phyloP scores from a whole-genome alignment of 768 basidiomycete genomes.

The Fibroporia radiculosa region DNA sequence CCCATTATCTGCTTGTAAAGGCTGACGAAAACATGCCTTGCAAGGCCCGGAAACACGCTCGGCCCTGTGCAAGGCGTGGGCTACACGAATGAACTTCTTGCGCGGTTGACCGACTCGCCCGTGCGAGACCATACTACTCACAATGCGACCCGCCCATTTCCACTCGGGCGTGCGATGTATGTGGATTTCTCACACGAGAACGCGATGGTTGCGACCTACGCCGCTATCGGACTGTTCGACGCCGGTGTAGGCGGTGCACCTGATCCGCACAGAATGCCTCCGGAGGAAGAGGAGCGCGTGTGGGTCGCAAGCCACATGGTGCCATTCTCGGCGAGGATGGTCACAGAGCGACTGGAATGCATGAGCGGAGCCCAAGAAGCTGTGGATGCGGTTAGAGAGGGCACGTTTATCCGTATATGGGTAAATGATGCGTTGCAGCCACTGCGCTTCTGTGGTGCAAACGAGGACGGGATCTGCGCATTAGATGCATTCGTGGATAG shows the following conservation, averaged over 20 bases:
- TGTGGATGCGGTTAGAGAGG: constrained; percentile 28
- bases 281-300: constrained; percentile 14
- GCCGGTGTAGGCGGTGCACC: constrained; percentile 11
- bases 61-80: constrained; percentile 81
- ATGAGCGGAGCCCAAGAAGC: constrained; percentile 2
- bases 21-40: not conserved
- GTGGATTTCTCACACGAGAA: constrained; percentile 83
- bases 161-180: constrained; percentile 55
- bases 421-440: constrained; percentile 70
- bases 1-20: not conserved
- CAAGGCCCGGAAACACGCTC: constrained; percentile 57
- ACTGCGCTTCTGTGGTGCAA: constrained; percentile 52
- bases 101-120: constrained; percentile 57
- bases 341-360: constrained; percentile 65
- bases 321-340: constrained; percentile 70
- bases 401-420: constrained; percentile 53
- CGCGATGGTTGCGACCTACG: constrained; percentile 71
- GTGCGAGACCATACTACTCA: constrained; percentile 69
- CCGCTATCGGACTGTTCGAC: constrained; percentile 42
- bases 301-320: constrained; percentile 60
- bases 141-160: constrained; percentile 77
- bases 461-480: constrained; percentile 53
- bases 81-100: constrained; percentile 81
- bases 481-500: constrained; percentile 61
- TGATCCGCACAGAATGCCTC: constrained; percentile 7